phyloP scores from a whole-genome alignment of 1,284 basidiomycete species.

The Leccinum insigne region DNA sequence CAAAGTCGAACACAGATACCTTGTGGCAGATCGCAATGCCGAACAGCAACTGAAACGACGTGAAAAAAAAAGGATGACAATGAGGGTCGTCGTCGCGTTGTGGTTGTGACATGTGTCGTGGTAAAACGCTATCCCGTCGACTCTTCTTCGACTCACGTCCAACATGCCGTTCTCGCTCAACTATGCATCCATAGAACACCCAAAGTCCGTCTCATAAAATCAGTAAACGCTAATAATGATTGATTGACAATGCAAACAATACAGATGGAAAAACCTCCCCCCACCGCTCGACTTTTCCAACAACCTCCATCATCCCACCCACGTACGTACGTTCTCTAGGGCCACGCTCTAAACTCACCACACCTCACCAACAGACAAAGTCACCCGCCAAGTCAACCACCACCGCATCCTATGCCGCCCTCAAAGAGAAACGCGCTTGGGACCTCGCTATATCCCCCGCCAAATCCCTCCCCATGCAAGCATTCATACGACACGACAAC shows the following conservation, averaged over 20 bases:
- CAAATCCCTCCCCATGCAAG: constrained; percentile 92
- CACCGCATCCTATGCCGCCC: constrained; percentile 53
- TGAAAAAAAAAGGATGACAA: too few species aligned
- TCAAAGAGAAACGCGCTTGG: constrained; percentile 87
- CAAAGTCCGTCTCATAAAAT: constrained; percentile 15
- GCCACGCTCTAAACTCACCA: too few species aligned
- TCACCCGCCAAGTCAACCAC: constrained; percentile 40
- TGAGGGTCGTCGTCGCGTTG: too few species aligned
- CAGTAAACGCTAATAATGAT: not conserved
- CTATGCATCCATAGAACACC: constrained; percentile 28
- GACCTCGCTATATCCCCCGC: constrained; percentile 83
- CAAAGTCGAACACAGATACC: not conserved
- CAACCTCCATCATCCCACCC: constrained; percentile 24
- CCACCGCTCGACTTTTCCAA: constrained; percentile 63
- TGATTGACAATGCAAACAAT: too few species aligned
- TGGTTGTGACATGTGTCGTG: too few species aligned
- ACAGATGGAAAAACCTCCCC: constrained; percentile 60
- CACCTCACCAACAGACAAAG: constrained; percentile 38
- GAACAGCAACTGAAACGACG: too few species aligned
- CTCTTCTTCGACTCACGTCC: not conserved
- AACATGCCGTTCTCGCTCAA: constrained; percentile 32
- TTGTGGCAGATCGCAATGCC: too few species aligned
- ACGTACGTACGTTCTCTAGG: constrained; percentile 19
- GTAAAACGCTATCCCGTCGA: too few species aligned
- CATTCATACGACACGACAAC: constrained; percentile 56